Evolutionary conservation across 2,329 filamentous ascomycete genomes (phyloP), one percentile per base, ranked within the genome.

Genomic region (Bretziella fagacearum): DNA sequence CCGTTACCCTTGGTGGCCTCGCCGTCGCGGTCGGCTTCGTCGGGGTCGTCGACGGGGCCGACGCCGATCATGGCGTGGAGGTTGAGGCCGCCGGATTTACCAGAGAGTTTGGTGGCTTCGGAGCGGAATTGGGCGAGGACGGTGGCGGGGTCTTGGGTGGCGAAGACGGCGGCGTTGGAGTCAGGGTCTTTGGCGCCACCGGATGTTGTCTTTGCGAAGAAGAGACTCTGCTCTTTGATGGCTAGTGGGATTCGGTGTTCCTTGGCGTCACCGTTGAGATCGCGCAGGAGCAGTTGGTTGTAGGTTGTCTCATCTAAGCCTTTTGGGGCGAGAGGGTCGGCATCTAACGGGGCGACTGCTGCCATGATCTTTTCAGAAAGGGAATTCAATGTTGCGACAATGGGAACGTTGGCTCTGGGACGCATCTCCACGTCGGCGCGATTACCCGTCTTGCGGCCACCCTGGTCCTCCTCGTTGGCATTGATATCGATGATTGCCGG

Each of bases 391-490:
- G 84, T 86, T 52, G 81, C 78, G 53, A 96, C 80, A 52, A 96
- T 93, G 8, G 86, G 87, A 2, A 91, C 79, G 58, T 91, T 89
- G 39, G 74, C 66, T 8, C 77, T 71, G 2, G 86, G 85, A 27
- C 84, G 74, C 85, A 96, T 95, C 53, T 93, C 91, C 29, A 82
- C 65, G 58, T 96, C 86, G 47, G 89, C 85, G 45, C 81, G 72
- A 60, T 98, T 96, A 43, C 91, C 91, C 52, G 71, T 65, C 56
- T 73, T 79, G 56, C 80, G 75, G 46, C 87, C 84, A 55, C 86
- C 93, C 60, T 93, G 79, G 56, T 98, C 89, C 60, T 91, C 84
- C 63, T 96, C 91, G 57, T 98, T 98, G 25, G 81, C 91, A 58
- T 89, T 84, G 22, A 98, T 63, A 59, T 98, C 83, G 55, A 98